Conservation (phyloP, 768 basidiomycete species). For the Thelephora aurantiotincta region DNA sequence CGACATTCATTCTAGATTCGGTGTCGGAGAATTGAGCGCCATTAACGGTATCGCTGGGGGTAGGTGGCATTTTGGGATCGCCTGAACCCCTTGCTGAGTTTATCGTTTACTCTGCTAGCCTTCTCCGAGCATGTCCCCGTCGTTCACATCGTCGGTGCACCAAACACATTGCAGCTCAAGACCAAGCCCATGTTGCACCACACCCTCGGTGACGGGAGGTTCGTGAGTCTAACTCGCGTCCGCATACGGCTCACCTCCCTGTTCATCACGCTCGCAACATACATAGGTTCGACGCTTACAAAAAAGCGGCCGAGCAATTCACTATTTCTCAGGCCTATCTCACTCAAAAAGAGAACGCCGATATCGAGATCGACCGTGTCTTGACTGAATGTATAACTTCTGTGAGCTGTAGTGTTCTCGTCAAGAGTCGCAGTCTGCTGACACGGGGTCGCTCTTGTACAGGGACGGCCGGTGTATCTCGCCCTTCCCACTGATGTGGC, state of each 20-base stretch:
- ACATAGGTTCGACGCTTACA: constrained; percentile 68
- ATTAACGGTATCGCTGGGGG: constrained; percentile 75
- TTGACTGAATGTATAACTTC: constrained; percentile 51
- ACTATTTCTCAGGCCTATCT: constrained; percentile 55
- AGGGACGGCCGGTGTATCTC: constrained; percentile 82
- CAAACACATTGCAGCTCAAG: constrained; percentile 61
- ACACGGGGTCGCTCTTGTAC: neutral
- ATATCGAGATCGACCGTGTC: constrained; percentile 63
- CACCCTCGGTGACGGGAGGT: constrained; percentile 76
- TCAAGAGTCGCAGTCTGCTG: neutral
- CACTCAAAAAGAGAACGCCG: constrained; percentile 36
- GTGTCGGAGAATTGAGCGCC: constrained; percentile 88
- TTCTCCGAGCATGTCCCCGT: constrained; percentile 86
- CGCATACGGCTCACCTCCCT: neutral
- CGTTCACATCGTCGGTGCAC: constrained; percentile 77
- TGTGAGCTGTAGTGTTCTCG: constrained; percentile 19
- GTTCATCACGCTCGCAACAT: neutral
- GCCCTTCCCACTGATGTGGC: constrained; percentile 78
- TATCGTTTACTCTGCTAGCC: constrained; percentile 24
- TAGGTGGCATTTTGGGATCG: constrained; percentile 11
- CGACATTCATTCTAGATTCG: constrained; percentile 37
- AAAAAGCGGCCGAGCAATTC: constrained; percentile 60
- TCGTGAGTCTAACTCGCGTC: neutral
- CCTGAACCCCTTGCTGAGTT: neutral
- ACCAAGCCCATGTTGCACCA: constrained; percentile 70